Evolutionary conservation across 2,329 filamentous ascomycete species (phyloP).

Genomic region (Fusarium sp.): DNA sequence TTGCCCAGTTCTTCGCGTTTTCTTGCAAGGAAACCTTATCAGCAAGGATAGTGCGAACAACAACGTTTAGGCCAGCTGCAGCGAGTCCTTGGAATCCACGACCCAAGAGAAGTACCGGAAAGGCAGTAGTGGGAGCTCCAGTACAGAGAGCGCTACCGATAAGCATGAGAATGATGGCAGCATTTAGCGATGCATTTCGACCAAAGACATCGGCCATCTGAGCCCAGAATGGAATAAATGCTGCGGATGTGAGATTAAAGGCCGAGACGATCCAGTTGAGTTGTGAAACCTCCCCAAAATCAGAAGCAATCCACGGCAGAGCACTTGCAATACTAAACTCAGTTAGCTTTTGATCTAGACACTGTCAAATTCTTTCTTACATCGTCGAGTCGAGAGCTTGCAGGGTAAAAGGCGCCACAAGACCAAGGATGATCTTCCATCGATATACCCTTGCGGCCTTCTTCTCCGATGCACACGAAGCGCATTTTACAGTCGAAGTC

Average conservation of each 20-base stretch:
- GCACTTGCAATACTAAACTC: conserved; percentile 50
- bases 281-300: conserved; percentile 69
- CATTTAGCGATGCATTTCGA: conserved; percentile 67
- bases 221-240: conserved; percentile 74
- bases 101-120: conserved; percentile 70
- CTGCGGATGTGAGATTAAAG: conserved; percentile 74
- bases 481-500: conserved; percentile 39
- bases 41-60: conserved; percentile 71
- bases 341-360: conserved; percentile 2
- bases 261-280: conserved; percentile 77
- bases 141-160: conserved; percentile 72
- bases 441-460: conserved; percentile 57
- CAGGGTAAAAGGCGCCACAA: conserved; percentile 70
- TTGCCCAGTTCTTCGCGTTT: conserved; percentile 70
- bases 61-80: conserved; percentile 69
- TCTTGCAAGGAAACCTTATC: conserved; percentile 71
- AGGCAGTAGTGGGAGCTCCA: conserved; percentile 63
- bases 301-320: conserved; percentile 66
- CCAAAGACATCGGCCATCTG: conserved; percentile 74
- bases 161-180: conserved; percentile 66
- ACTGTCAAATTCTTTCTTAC: conserved; percentile 38
- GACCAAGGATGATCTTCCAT: conserved; percentile 68
- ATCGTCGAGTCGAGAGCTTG: conserved; percentile 74
- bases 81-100: conserved; percentile 71
- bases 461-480: conserved; percentile 50